phyloP scores from a whole-genome alignment of 768 basidiomycete species.

The Boletellus emodensis region DNA sequence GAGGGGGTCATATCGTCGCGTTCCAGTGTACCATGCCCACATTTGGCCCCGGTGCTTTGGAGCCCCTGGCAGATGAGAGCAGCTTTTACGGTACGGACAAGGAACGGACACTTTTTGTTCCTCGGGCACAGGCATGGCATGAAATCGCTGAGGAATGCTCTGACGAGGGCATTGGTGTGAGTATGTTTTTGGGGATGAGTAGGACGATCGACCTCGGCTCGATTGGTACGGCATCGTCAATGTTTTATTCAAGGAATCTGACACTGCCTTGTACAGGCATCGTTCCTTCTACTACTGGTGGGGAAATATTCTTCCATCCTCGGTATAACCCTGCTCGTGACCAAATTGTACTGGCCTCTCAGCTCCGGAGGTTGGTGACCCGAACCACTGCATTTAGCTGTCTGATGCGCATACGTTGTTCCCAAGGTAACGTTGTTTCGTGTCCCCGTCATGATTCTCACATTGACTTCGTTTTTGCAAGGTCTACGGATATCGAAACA shows the following conservation, averaged over 20 bases:
- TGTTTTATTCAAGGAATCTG: slow-evolving; percentile 4
- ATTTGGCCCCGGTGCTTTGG: slow-evolving; percentile 68
- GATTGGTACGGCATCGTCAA: slow-evolving; percentile 50
- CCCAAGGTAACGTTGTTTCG: slow-evolving; percentile 55
- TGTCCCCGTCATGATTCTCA: slow-evolving; percentile 5
- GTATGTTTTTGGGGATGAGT: slow-evolving; percentile 78
- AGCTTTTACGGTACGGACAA: slow-evolving; percentile 79
- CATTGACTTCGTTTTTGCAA: slow-evolving; percentile 23
- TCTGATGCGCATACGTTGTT: slow-evolving; percentile 76
- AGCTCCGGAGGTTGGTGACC: slow-evolving; percentile 63
- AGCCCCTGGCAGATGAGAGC: slow-evolving; percentile 53
- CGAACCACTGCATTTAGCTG: slow-evolving; percentile 79
- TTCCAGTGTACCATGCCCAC: slow-evolving; percentile 72
- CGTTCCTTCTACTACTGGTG: slow-evolving; percentile 74
- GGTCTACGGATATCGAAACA: slow-evolving; percentile 64
- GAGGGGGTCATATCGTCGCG: slow-evolving; percentile 72
- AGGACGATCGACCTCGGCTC: slow-evolving; percentile 84
- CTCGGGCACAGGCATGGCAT: slow-evolving; percentile 77
- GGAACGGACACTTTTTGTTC: slow-evolving; percentile 74
- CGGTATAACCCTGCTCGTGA: slow-evolving; percentile 76
- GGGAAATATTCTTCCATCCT: slow-evolving; percentile 89
- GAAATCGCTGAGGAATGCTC: slow-evolving; percentile 85
- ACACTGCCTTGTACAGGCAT: slow-evolving; percentile 40
- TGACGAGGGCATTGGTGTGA: slow-evolving; percentile 86
- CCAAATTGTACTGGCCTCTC: slow-evolving; percentile 60